Conservation (phyloP, 2,329 filamentous ascomycete species). For the Hypoxylon sp. region DNA sequence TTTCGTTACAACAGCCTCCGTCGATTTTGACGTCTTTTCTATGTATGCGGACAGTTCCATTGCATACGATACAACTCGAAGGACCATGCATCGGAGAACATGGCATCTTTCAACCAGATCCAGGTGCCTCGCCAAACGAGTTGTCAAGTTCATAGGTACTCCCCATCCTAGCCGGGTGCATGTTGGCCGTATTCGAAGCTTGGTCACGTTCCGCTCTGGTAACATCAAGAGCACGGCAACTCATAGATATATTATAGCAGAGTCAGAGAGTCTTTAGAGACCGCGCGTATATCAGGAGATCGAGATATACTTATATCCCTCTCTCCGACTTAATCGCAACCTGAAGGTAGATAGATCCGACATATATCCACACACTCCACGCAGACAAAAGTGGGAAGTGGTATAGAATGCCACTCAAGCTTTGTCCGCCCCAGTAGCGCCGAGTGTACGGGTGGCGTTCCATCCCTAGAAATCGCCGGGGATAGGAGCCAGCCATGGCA, state of each 20-base stretch:
- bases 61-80: conserved; percentile 5
- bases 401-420: conserved; percentile 9
- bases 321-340: not conserved
- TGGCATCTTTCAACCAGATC: not conserved
- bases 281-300: conserved; percentile 7
- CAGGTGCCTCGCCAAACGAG: not conserved
- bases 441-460: conserved; percentile 10
- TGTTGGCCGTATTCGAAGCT: conserved; percentile 1
- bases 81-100: not conserved
- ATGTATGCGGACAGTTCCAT: not conserved
- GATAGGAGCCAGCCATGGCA: conserved; percentile 7
- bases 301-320: conserved; percentile 27
- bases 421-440: conserved; percentile 13
- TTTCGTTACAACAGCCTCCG: not conserved
- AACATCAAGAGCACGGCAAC: conserved; percentile 2
- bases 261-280: conserved; percentile 1
- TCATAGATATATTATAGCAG: conserved; percentile 2
- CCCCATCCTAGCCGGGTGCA: not conserved
- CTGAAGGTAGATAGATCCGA: conserved; percentile 10
- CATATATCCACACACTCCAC: conserved; percentile 1
- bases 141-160: not conserved
- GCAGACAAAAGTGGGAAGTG: conserved; percentile 3
- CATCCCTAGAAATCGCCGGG: conserved; percentile 12
- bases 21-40: not conserved
- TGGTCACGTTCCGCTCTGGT: conserved; percentile 1